phyloP scores from a whole-genome alignment of 805 yeast genomes.

The Tetrapisispora fleetii region DNA sequence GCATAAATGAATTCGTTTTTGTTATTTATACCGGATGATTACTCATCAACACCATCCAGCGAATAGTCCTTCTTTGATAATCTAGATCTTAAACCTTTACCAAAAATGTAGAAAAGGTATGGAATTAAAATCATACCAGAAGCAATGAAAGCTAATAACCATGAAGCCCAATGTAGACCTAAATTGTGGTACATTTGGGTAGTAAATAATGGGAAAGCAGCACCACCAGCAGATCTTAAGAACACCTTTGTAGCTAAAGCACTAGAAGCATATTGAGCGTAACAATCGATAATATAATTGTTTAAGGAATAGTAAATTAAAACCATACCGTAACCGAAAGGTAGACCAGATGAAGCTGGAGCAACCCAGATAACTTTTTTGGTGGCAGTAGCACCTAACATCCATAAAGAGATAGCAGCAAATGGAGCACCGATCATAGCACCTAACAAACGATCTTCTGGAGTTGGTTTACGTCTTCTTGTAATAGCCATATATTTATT shows the following conservation, averaged over 20 bases:
- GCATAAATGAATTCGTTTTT: not conserved
- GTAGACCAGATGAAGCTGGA: slow-evolving; percentile 68
- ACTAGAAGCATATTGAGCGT: slow-evolving; percentile 69
- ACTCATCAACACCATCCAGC: slow-evolving; percentile 22
- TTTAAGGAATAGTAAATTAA: slow-evolving; percentile 66
- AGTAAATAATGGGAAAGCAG: slow-evolving; percentile 76
- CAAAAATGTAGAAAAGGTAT: slow-evolving; percentile 59
- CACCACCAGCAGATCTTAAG: slow-evolving; percentile 75
- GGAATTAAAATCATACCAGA: slow-evolving; percentile 70
- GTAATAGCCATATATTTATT: slow-evolving; percentile 43
- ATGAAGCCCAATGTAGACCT: slow-evolving; percentile 75
- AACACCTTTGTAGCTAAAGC: slow-evolving; percentile 78
- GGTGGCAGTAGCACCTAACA: slow-evolving; percentile 69
- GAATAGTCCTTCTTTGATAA: slow-evolving; percentile 60
- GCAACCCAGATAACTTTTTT: slow-evolving; percentile 69
- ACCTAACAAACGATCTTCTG: slow-evolving; percentile 72
- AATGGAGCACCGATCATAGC: slow-evolving; percentile 78
- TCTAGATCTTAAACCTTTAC: slow-evolving; percentile 50
- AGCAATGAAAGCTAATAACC: slow-evolving; percentile 67
- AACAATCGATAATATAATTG: slow-evolving; percentile 84
- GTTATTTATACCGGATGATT: not conserved
- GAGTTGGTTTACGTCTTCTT: slow-evolving; percentile 50
- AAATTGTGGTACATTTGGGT: slow-evolving; percentile 67
- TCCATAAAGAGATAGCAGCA: slow-evolving; percentile 71
- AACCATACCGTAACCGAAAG: slow-evolving; percentile 72